Conservation (phyloP, 139 green algal species). For the Zygnema circumcarinatum region DNA sequence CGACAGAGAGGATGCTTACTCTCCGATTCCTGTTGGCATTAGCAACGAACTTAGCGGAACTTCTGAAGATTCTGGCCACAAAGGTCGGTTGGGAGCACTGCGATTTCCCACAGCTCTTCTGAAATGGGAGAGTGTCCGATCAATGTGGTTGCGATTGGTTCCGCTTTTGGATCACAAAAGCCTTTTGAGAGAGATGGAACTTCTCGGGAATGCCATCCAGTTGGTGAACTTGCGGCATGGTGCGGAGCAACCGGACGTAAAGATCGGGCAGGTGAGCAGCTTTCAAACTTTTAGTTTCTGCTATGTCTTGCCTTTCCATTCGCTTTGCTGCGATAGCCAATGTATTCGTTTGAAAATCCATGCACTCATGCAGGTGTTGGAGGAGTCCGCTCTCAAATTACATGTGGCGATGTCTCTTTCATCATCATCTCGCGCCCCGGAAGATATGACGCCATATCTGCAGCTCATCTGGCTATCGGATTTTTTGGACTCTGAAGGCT, state of each 20-base stretch:
- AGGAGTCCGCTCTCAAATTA: slow-evolving; percentile 16
- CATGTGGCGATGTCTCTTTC: slow-evolving; percentile 32
- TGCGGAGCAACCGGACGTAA: background rate
- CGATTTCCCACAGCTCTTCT: slow-evolving; percentile 22
- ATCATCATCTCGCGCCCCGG: slow-evolving; percentile 43
- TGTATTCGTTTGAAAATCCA: no score
- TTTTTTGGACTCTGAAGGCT: background rate
- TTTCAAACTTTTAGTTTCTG: no score
- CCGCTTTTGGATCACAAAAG: slow-evolving; percentile 37
- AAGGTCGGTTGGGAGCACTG: no score
- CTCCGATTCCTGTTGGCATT: no score
- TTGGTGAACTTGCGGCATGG: background rate
- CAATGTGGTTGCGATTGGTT: slow-evolving; percentile 35
- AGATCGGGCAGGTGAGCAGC: background rate
- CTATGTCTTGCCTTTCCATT: no score
- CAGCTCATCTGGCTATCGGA: slow-evolving; percentile 83
- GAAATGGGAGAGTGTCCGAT: slow-evolving; percentile 13
- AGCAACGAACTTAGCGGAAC: no score
- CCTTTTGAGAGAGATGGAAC: slow-evolving; percentile 2
- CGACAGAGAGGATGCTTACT: background rate
- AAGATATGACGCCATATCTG: slow-evolving; percentile 65
- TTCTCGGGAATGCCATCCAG: background rate
- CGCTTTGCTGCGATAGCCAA: no score
- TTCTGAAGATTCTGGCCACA: no score
- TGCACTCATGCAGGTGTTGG: background rate